Evolutionary conservation across 345 rosid genomes (phyloP).

Genomic region (Citrus glauca): DNA sequence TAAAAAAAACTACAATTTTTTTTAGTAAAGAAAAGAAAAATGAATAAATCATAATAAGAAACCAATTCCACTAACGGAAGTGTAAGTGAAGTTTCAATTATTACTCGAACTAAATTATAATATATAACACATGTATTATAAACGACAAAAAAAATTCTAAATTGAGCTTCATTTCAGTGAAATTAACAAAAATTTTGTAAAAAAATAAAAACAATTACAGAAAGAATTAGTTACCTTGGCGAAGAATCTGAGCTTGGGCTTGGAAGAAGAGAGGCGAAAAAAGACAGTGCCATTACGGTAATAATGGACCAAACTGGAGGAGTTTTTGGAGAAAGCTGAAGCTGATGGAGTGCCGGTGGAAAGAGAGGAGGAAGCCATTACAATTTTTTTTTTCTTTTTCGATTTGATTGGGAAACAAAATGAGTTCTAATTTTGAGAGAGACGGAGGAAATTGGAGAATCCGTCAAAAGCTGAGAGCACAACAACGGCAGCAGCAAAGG

Average conservation of each 20-base stretch:
- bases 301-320: conserved; percentile 26
- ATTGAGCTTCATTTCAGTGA: not conserved
- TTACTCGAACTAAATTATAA: not conserved
- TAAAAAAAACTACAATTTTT: not conserved
- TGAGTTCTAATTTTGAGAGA: conserved; percentile 6
- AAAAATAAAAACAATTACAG: not conserved
- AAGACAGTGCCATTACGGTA: conserved; percentile 28
- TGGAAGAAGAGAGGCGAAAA: conserved; percentile 40
- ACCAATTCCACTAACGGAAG: not conserved
- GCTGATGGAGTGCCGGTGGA: conserved; percentile 29
- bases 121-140: not conserved
- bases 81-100: not conserved
- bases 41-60: not conserved
- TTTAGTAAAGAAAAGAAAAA: not conserved
- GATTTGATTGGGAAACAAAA: not conserved
- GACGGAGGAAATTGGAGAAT: not conserved
- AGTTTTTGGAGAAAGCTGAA: conserved; percentile 34
- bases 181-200: not conserved
- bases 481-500: no score
- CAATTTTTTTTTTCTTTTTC: no score
- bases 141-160: not conserved
- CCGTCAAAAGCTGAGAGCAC: not conserved
- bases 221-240: conserved; percentile 35
- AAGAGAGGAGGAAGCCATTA: conserved; percentile 38
- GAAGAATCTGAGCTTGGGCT: conserved; percentile 40